Evolutionary conservation across 108 stramenopile species (phyloP), one percentile per base, ranked within the genome.

Genomic region (Mayamaea pseudoterrestris): DNA sequence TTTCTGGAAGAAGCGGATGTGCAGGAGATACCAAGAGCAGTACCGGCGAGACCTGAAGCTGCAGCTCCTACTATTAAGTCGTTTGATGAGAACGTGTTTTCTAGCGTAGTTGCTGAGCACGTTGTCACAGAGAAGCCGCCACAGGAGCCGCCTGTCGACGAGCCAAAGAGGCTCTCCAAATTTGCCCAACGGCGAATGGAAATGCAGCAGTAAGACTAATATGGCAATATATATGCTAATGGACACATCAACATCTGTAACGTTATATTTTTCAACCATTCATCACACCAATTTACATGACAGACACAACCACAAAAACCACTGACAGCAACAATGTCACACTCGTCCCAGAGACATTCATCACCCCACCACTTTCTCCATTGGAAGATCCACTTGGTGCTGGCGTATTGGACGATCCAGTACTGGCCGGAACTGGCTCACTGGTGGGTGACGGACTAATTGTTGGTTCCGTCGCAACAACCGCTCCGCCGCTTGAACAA

Each of bases 121-220:
- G 3, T 39, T 14, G 37, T 14, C 8, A 20, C 37, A n/a, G 44
- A 21, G 20, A 26, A 44, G 4, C 44, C 3, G 20, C 44, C 3
- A 44, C 44, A 22, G 26, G 23, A 21, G 22, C 4, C 5, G 44
- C 44, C 22, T 25, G 23, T 3, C 18, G 37, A 3, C 20, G 3
- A 14, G 5, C 3, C 4, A 39, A 8, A 39, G 8, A 39, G 8
- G 11, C 26, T 47, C 3, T 47, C 47, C 11, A 12, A 18, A 12
- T 47, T 47, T 29, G 47, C 47, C 47, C 13, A 17, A 14, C 30
- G 31, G 27, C 47, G 47, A 28, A 27, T 16, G 11, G 16, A 47
- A 17, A 13, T 17, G 11, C 25, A 47, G 18, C 47, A 13, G 44
- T 39, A 4, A 39, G 8, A n/a, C n/a, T n/a, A n/a, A n/a, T n/a